Conservation (phyloP, 345 rosid species). For the Murraya koenigii region DNA sequence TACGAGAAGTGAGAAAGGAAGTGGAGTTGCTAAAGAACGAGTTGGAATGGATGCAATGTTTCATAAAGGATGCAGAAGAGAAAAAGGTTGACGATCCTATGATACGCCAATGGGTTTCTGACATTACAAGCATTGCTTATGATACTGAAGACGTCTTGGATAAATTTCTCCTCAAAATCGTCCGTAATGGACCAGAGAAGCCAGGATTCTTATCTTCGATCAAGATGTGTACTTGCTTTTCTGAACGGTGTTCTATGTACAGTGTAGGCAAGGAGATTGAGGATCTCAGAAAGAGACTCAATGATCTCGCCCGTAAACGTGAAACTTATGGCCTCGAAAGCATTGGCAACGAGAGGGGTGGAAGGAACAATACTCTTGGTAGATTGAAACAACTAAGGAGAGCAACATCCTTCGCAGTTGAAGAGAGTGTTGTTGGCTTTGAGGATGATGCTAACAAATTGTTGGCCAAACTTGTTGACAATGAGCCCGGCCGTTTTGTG, state of each 20-base stretch:
- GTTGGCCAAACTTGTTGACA: slow-evolving; percentile 12
- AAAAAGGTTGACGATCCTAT: slow-evolving; percentile 25
- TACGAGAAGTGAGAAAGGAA: slow-evolving; percentile 13
- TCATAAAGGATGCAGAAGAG: slow-evolving; percentile 40
- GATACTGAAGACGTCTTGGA: slow-evolving; percentile 38
- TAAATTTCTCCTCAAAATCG: background rate
- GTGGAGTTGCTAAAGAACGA: slow-evolving; percentile 28
- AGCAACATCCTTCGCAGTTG: background rate
- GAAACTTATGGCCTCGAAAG: background rate
- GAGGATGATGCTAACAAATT: slow-evolving; percentile 1
- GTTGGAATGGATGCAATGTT: too few species aligned
- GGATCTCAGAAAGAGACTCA: background rate
- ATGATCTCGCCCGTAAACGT: background rate
- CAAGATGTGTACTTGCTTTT: background rate
- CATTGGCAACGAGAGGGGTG: background rate
- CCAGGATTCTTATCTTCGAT: background rate
- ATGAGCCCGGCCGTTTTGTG: background rate
- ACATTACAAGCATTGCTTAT: slow-evolving; percentile 28
- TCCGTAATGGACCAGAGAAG: background rate
- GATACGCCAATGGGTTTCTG: slow-evolving; percentile 32
- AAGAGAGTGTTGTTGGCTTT: slow-evolving; percentile 20
- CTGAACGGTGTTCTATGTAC: background rate
- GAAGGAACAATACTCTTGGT: background rate
- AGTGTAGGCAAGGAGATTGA: background rate
- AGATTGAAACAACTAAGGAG: slow-evolving; percentile 1